phyloP scores from a whole-genome alignment of 768 basidiomycete genomes.

The Sutorius australiensis region DNA sequence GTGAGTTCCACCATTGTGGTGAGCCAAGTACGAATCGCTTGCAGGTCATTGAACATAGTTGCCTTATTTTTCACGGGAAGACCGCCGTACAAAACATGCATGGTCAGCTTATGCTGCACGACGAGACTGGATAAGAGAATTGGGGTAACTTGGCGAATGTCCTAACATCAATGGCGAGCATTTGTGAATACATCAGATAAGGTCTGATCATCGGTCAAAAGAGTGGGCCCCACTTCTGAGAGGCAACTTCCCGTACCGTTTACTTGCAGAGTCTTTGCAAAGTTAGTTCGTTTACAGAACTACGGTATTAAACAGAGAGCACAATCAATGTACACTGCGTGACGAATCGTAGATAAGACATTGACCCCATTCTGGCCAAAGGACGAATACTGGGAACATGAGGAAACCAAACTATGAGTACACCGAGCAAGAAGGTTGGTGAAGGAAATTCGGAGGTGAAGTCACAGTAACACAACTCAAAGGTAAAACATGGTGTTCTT shows the following conservation, averaged over 20 bases:
- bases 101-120: no score
- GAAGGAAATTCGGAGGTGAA: background rate
- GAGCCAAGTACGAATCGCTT: background rate
- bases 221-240: no score
- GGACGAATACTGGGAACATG: background rate
- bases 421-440: background rate
- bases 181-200: no score
- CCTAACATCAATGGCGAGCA: no score
- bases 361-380: background rate
- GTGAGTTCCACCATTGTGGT: background rate
- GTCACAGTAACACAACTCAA: conserved; percentile 25
- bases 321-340: background rate
- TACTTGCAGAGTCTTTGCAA: no score
- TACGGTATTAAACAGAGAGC: background rate
- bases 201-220: no score
- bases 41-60: no score
- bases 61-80: no score
- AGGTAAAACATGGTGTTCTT: conserved; percentile 79
- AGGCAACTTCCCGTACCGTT: no score
- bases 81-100: no score
- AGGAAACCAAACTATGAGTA: background rate
- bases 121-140: no score
- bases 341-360: background rate
- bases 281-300: background rate
- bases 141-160: no score